Base-by-base conservation (phyloP, 352 stramenopile genomes). In the Aphanomyces astaci region DNA sequence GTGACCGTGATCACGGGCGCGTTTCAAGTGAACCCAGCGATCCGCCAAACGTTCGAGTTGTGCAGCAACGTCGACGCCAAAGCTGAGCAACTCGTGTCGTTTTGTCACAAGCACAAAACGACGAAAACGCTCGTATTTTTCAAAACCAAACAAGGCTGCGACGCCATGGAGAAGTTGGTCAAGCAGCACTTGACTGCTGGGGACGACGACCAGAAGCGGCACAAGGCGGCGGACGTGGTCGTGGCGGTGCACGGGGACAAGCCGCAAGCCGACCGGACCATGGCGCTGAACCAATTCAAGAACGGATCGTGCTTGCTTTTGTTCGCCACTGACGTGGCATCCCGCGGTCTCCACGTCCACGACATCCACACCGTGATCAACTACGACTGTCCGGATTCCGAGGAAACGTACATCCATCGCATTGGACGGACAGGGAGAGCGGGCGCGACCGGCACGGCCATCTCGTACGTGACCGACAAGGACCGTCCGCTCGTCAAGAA, bases 211-310 rank as follows among this genome's bases (percentile, higher is more conserved):
- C 7, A 43, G 7, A 43, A 43, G 22, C 71, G 25, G n/a, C 75
- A 94, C 36, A 78, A 97, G 24, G 74, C 80, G 46, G 70, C 98
- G 36, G 5, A 87, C 85, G 0, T 86, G 91, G 82, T 78, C 24
- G 81, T 78, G 33, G 77, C 79, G 24, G 72, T 92, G n/a, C 83
- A 95, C 68, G 84, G 84, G 13, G 82, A 92, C 65, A 70, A 92
- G 46, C 87, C 81, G 32, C 81, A 91, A 71, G 81, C 76, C 22
- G 88, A 89, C 78, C 75, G 97, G 63, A 96, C 98, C 71, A 82
- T 93, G n/a, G 98, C 96, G 19, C 92, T 99, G 74, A 88, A 96
- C 33, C 92, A 91, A n/a, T 99, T 99, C 85, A 89, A 96, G 52
- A 89, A 85, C 32, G 96, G 96, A 62, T 74, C 86, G 10, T 95